Evolutionary conservation across 108 stramenopile species (phyloP), one percentile per base, ranked within the genome.

Genomic region (Skeletonema marinoi): DNA sequence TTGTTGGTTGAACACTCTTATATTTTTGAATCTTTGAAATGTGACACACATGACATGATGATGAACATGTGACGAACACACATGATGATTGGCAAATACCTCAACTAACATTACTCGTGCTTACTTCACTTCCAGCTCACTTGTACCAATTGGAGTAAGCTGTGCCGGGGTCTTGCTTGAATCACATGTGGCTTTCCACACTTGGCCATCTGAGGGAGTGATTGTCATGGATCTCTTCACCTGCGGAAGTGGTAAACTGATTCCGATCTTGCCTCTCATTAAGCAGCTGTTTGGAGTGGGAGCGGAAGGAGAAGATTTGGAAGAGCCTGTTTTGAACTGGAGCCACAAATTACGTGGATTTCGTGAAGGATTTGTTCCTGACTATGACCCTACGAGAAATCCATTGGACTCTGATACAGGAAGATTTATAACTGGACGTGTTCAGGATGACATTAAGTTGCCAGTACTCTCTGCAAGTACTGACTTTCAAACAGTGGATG

Each of bases 181-280:
- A 3, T 41, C 33, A n/a, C 39, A 66, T 8, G 29, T 77, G 39
- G 86, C 91, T 0, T 90, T 96, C 54, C 92, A 93, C 71, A 96
- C 95, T 19, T 96, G 92, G 92, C 95, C 95, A 1, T 44, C 21
- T 16, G 81, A 89, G 35, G 95, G 95, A 32, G 92, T 91, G 29
- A 92, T 93, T 64, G 80, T 88, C 1, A 68, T 96, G 75, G 91
- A 94, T 74, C 66, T 92, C 14, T 94, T 87, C 83, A 92, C 89
- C 1, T 89, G 88, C 73, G 94, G 89, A 29, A 67, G 73, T 30
- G 78, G 80, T 12, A 73, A 79, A 17, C 60, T 91, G 30, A 48
- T 93, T 30, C 87, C 90, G 4, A 61, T 91, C 35, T 75, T 95
- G 3, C 81, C 89, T 5, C 41, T 76, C 4, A 81, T 86, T 14